Percentiles rank a stretch among this genome's conserved stretches.
These are phyloP conservation scores for Diaporthe sp. DNA, from an alignment of 2,329 filamentous ascomycete genomes.

Conservation along the genomic window DNA sequence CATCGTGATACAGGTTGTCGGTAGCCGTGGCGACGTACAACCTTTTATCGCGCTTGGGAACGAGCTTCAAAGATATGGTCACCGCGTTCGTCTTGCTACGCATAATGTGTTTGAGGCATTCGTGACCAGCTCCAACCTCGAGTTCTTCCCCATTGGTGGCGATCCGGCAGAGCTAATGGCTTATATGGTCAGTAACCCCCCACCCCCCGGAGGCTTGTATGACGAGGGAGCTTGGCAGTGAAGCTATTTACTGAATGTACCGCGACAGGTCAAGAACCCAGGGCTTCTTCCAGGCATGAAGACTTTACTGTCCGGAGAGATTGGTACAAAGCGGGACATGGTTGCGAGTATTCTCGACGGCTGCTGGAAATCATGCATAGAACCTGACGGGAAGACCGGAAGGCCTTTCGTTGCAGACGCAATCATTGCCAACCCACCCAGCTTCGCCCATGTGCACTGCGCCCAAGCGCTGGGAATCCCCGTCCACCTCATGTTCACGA, in stretches of 20 bases:
- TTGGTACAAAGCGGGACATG: not conserved
- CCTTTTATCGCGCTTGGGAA: constrained; percentile 16
- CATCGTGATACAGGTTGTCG: constrained; percentile 8
- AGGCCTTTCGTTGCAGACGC: constrained; percentile 66
- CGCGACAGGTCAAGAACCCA: constrained; percentile 26
- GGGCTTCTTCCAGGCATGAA: constrained; percentile 9
- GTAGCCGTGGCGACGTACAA: not conserved
- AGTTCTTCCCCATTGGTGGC: constrained; percentile 2
- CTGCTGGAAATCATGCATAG: constrained; percentile 55
- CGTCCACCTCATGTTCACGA: constrained; percentile 29
- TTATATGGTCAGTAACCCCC: not conserved
- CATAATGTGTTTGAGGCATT: not conserved
- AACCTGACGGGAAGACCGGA: constrained; percentile 48
- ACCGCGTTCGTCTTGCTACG: constrained; percentile 1
- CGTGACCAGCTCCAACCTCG: not conserved
- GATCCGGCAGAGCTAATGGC: constrained; percentile 9
- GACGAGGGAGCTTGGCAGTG: not conserved
- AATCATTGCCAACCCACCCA: constrained; percentile 62
- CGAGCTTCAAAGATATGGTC: constrained; percentile 1
- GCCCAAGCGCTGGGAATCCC: constrained; percentile 23
- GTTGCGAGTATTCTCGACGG: constrained; percentile 53
- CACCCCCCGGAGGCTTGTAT: not conserved
- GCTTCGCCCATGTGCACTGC: constrained; percentile 28
- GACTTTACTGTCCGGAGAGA: not conserved
- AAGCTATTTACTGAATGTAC: not conserved